Conservation (phyloP, 2,329 filamentous ascomycete genomes). For the Penicillium sp. region DNA sequence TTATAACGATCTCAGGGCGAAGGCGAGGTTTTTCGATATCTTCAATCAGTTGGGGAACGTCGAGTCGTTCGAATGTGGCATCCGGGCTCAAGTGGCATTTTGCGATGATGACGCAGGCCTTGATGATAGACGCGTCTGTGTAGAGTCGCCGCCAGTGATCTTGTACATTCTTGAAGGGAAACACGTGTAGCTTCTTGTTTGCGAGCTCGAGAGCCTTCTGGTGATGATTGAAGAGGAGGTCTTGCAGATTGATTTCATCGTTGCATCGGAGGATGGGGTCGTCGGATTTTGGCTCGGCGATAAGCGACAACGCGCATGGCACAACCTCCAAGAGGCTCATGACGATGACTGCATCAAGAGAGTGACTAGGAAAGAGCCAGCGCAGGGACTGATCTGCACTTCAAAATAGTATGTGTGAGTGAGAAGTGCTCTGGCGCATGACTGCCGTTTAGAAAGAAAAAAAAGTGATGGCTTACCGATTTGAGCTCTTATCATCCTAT, state of each 20-base stretch:
- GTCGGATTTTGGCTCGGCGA: slow-evolving; percentile 28
- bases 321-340: slow-evolving; percentile 28
- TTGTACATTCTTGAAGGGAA: slow-evolving; percentile 59
- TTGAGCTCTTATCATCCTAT: no score
- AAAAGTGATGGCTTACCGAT: no score
- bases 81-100: slow-evolving; percentile 19
- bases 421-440: no score
- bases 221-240: slow-evolving; percentile 33
- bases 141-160: slow-evolving; percentile 59
- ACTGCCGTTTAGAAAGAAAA: no score
- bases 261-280: slow-evolving; percentile 42
- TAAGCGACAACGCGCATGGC: slow-evolving; percentile 27
- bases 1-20: slow-evolving; percentile 20
- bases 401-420: no score
- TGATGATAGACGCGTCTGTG: slow-evolving; percentile 57
- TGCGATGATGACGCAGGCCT: slow-evolving; percentile 36
- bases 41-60: slow-evolving; percentile 14
- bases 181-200: slow-evolving; percentile 55
- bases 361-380: no score
- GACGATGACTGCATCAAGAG: neutral
- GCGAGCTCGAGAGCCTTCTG: slow-evolving; percentile 51
- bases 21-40: slow-evolving; percentile 10
- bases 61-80: slow-evolving; percentile 1
- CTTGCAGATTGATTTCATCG: slow-evolving; percentile 20
- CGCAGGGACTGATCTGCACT: no score